Percentiles rank a stretch among this genome's conserved stretches.
Evolutionary conservation across 768 basidiomycete genomes (phyloP).

Genomic region (Leccinum variicolor): DNA sequence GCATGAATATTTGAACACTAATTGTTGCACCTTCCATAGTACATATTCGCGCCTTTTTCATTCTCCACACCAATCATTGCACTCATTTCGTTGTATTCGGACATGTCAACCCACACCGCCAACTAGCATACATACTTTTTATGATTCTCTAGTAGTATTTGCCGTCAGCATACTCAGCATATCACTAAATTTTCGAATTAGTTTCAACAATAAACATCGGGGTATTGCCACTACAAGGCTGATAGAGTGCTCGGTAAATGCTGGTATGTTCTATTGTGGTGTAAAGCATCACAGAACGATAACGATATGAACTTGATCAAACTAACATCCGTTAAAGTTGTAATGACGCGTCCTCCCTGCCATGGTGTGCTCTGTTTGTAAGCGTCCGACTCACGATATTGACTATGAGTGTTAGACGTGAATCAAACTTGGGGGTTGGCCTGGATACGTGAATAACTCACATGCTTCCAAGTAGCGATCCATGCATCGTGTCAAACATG

Average conservation of each 20-base stretch:
- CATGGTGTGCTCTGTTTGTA: constrained; percentile 44
- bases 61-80: constrained; percentile 3
- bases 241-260: background rate
- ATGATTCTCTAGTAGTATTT: constrained; percentile 17
- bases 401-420: constrained; percentile 42
- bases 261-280: constrained; percentile 2
- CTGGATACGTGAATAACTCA: constrained; percentile 37
- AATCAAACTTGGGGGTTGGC: constrained; percentile 1
- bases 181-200: constrained; percentile 2
- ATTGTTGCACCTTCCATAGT: constrained; percentile 13
- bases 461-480: constrained; percentile 86
- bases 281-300: background rate
- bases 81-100: constrained; percentile 12
- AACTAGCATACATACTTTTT: constrained; percentile 14
- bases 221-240: constrained; percentile 2
- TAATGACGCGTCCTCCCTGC: constrained; percentile 18
- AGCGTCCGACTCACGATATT: constrained; percentile 76
- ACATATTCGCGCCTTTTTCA: constrained; percentile 14
- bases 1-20: constrained; percentile 2
- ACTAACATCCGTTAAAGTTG: background rate
- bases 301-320: background rate
- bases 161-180: constrained; percentile 13
- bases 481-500: constrained; percentile 71
- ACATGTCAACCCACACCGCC: constrained; percentile 5
- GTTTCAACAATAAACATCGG: constrained; percentile 14